phyloP scores from a whole-genome alignment of 2,329 filamentous ascomycete species.

The Diplodia mutila region DNA sequence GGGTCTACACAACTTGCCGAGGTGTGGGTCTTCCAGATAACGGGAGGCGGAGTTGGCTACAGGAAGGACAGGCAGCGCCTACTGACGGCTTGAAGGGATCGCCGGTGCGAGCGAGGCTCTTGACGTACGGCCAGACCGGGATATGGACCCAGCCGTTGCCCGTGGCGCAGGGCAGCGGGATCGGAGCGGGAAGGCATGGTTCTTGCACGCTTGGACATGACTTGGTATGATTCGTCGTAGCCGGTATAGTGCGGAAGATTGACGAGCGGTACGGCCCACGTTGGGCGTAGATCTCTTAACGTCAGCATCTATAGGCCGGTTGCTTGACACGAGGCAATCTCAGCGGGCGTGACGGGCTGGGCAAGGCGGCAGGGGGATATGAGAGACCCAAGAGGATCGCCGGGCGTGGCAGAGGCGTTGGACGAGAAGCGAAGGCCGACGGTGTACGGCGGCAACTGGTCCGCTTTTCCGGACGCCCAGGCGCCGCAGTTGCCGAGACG shows the following conservation, averaged over 20 bases:
- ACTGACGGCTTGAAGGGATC: not conserved
- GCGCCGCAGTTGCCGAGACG: not conserved
- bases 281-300: not conserved
- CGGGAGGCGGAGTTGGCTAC: not conserved
- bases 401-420: slow-evolving; percentile 6
- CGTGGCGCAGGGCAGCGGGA: not conserved
- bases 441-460: not conserved
- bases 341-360: not conserved
- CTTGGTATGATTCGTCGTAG: no score
- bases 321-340: not conserved
- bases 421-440: not conserved
- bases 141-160: not conserved
- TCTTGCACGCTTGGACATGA: not conserved
- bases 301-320: not conserved
- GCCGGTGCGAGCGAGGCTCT: not conserved
- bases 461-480: not conserved
- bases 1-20: not conserved
- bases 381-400: not conserved
- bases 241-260: not conserved
- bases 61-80: no score
- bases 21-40: not conserved
- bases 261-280: slow-evolving; percentile 19
- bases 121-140: not conserved
- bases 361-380: not conserved
- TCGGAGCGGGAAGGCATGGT: not conserved